Conservation (phyloP, 1,139 yeast species). For the Pichia sp. region DNA sequence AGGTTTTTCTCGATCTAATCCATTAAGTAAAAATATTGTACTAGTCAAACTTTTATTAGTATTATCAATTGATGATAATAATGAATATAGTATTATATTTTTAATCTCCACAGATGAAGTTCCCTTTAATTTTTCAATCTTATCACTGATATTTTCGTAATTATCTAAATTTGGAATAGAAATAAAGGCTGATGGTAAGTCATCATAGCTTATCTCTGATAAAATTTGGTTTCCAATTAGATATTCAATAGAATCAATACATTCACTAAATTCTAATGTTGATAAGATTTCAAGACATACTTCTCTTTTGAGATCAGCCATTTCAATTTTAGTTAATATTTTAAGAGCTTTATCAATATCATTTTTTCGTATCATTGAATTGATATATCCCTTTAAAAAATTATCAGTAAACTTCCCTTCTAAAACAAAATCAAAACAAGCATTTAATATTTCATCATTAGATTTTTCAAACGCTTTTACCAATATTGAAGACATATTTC, state of each 20-base stretch:
- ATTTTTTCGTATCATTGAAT: background rate
- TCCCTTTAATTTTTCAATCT: slow-evolving; percentile 5
- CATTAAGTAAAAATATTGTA: slow-evolving; percentile 14
- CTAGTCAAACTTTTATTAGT: slow-evolving; percentile 16
- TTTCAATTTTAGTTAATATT: slow-evolving; percentile 4
- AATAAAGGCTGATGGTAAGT: slow-evolving; percentile 12
- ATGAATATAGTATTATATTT: slow-evolving; percentile 14
- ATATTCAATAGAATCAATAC: slow-evolving; percentile 5
- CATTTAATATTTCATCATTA: slow-evolving; percentile 2
- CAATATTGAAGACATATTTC: background rate
- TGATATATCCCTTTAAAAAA: background rate
- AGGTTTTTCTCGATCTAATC: slow-evolving; percentile 3
- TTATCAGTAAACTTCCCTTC: slow-evolving; percentile 2
- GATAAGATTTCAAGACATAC: slow-evolving; percentile 9
- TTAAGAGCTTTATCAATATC: slow-evolving; percentile 3
- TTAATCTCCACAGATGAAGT: slow-evolving; percentile 10
- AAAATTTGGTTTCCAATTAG: background rate
- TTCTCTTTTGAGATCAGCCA: background rate
- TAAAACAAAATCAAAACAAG: background rate
- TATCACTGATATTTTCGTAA: slow-evolving; percentile 9
- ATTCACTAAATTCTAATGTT: slow-evolving; percentile 1
- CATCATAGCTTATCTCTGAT: background rate
- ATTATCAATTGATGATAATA: slow-evolving; percentile 20
- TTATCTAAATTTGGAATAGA: slow-evolving; percentile 12
- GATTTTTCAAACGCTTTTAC: slow-evolving; percentile 4